These are phyloP conservation scores for Porogramme epimiltina DNA, from an alignment of 1,284 basidiomycete genomes.

Conservation along the genomic window DNA sequence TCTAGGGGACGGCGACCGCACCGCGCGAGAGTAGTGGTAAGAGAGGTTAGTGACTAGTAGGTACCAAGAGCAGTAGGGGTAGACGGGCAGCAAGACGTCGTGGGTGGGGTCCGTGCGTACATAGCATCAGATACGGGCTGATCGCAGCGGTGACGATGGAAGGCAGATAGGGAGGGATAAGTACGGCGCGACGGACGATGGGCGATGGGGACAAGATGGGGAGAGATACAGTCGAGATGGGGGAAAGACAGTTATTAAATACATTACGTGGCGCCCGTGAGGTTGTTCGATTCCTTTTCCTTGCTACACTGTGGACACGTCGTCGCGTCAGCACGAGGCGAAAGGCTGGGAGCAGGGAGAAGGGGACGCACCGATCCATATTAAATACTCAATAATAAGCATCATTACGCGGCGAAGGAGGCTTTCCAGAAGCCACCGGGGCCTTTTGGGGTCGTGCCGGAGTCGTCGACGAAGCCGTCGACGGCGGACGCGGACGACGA, in stretches of 20 bases:
- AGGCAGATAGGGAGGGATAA: neutral
- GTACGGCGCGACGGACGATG: neutral
- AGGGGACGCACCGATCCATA: constrained; percentile 13
- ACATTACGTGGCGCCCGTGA: neutral
- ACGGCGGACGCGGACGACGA: neutral
- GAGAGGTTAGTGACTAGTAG: too few relatives aligned
- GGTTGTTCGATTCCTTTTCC: neutral
- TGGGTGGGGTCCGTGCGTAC: too few relatives aligned
- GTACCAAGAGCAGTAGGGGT: too few relatives aligned
- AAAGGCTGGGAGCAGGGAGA: neutral
- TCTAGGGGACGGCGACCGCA: too few relatives aligned
- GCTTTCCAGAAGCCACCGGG: constrained; percentile 21
- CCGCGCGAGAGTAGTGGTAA: too few relatives aligned
- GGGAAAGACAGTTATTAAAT: neutral
- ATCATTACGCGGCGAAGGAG: constrained; percentile 9
- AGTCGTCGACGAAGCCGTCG: neutral
- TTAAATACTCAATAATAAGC: constrained; percentile 5
- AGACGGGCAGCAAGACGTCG: too few relatives aligned
- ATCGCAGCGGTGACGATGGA: too few relatives aligned
- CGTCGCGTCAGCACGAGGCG: neutral
- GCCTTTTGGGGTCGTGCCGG: constrained; percentile 19
- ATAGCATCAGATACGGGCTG: too few relatives aligned
- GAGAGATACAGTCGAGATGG: neutral
- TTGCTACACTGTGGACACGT: neutral
- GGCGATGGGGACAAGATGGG: neutral